phyloP scores from a whole-genome alignment of 805 yeast genomes.

The Ogataea pignaliae region DNA sequence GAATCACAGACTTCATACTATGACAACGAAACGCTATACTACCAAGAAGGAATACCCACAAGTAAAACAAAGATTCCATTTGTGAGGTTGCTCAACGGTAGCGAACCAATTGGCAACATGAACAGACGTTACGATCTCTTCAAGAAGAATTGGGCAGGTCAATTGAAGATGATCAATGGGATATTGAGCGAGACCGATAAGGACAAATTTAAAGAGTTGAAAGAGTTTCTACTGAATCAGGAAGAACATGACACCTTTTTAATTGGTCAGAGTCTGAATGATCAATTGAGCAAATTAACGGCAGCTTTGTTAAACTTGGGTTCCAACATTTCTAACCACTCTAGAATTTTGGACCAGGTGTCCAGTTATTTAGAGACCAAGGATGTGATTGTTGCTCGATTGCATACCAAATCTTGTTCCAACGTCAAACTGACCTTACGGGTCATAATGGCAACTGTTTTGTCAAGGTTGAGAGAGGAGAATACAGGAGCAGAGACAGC shows the following conservation, averaged over 20 bases:
- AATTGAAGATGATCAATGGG: conserved; percentile 26
- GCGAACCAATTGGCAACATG: conserved; percentile 36
- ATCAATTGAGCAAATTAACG: conserved; percentile 18
- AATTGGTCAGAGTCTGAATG: conserved; percentile 6
- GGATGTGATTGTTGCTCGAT: conserved; percentile 24
- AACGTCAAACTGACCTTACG: conserved; percentile 33
- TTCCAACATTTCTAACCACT: conserved; percentile 38
- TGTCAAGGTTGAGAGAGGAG: conserved; percentile 2
- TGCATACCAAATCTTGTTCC: conserved; percentile 35
- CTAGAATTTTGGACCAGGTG: conserved; percentile 30
- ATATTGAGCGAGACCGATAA: conserved; percentile 30
- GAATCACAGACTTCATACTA: neutral
- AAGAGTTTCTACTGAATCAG: conserved; percentile 18
- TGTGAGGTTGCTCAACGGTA: conserved; percentile 38
- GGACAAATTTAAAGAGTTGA: conserved; percentile 31
- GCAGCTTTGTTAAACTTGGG: conserved; percentile 38
- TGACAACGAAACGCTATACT: conserved; percentile 8
- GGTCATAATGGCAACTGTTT: conserved; percentile 29
- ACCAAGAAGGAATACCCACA: conserved; percentile 17
- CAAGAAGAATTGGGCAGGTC: conserved; percentile 34
- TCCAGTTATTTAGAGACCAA: conserved; percentile 13
- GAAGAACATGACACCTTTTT: conserved; percentile 2
- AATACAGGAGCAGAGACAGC: conserved; percentile 2
- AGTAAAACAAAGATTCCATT: conserved; percentile 33
- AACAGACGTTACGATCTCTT: conserved; percentile 39